Evolutionary conservation across 2,329 filamentous ascomycete genomes (phyloP), one percentile per base, ranked within the genome.

Genomic region (Falciphora oryzae): DNA sequence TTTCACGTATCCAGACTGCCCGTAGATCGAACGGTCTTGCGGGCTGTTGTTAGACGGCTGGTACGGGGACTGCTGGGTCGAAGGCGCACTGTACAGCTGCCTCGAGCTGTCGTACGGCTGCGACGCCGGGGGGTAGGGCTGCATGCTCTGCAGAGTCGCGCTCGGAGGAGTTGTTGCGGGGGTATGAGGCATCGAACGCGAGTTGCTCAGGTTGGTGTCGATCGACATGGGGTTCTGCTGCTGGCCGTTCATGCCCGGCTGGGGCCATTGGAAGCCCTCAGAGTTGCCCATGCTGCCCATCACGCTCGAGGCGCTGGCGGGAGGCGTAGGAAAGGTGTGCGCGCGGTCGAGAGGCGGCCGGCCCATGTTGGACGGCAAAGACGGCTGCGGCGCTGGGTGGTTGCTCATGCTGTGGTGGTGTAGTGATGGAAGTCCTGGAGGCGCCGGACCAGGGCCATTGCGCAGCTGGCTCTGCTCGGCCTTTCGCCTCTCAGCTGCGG

Each of bases 321-420:
- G 93, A 50, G 94, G 94, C 4, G 94, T 97, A 4, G 94, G 93
- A 77, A 97, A 97, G 2, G 93, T 96, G 75, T 97, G 91, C 22
- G 93, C 89, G 63, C 94, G 87, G 68, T 97, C 93, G 53, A 96
- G 79, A 8, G 86, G 82, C 10, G 93, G 93, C 58, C 94, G 88
- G 62, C 86, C 85, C 72, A 92, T 86, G 71, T 94, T 91, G 25
- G 91, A 87, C 1, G 85, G 79, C 58, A 88, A 74, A 38, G 84
- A 77, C 61, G 81, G 76, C 67, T 85, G 83, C 1, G 83, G 80
- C 25, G 27, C 58, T 0, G 81, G 81, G 0, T 83, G 81, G 74
- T 95, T 74, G 4, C 76, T 74, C 77, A 84, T 93, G 80, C 78
- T 85, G 68, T 74, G 79, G 70, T 77, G 84, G 68, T 87, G 90